Evolutionary conservation across 2,329 filamentous ascomycete species (phyloP), one percentile per base, ranked within the genome.

Genomic region (Hypoxylon sp.): DNA sequence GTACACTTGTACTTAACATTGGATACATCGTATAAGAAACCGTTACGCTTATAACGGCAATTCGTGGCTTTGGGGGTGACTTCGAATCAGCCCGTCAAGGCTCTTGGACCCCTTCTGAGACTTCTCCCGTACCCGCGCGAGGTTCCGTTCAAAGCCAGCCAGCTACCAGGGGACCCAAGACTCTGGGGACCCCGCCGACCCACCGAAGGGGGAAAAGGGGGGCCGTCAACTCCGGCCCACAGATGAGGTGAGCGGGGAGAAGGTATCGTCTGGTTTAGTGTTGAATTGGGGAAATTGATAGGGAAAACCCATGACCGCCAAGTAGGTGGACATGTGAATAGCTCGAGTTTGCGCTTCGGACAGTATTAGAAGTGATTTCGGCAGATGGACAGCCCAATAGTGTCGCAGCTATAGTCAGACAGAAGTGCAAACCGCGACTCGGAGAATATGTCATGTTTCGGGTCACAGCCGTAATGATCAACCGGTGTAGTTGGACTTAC

Each of bases 321-420:
- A 67, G 64, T 67, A 50, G 4, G 60, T 62, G 58, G 62, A 53
- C 68, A 70, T 66, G 65, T 70, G 68, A 64, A 69, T 68, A 66
- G 65, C 44, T 67, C 57, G 39, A 68, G 24, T 46, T 46, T 31
- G 61, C 47, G 56, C 59, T 60, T 64, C 10, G 65, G 56, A 60
- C 68, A 59, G 60, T 63, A 62, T 61, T 65, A 62, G 64, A 67
- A 42, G 58, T 64, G 62, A 59, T 67, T 60, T 73, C 73, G 73
- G 73, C 73, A 74, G 73, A 73, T 74, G 70, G 48, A 60, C 57
- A 67, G 67, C 42, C 73, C 73, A 74, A 74, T 74, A 58, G 42
- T 59, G 24, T 68, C 15, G 65, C 47, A 62, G 54, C 27, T 62
- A 56, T 59, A 55, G 70, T 72, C 55, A 70, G 65, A 69, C 64